These are phyloP conservation scores for Bisporella sp. DNA, from an alignment of 2,329 filamentous ascomycete species.

Conservation along the genomic window DNA sequence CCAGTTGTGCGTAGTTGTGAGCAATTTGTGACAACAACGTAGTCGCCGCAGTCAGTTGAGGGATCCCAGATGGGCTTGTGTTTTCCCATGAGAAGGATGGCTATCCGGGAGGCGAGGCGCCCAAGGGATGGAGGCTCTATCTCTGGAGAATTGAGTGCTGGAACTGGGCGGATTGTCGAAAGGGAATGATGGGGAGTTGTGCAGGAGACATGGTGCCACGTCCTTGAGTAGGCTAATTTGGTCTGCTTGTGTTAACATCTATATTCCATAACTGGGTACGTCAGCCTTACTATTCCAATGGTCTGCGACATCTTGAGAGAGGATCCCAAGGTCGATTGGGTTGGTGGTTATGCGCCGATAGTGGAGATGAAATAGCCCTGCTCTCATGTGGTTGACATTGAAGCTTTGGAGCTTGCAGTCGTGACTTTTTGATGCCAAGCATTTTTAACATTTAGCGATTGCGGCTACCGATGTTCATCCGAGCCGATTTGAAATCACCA, in stretches of 20 bases:
- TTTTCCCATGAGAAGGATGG: slow-evolving; percentile 90
- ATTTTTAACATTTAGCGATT: too few species aligned
- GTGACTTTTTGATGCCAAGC: too few species aligned
- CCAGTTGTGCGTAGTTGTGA: slow-evolving; percentile 81
- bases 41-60: slow-evolving; percentile 97
- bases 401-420: too few species aligned
- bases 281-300: slow-evolving; percentile 58
- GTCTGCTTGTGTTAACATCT: slow-evolving; percentile 49
- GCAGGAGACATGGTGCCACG: slow-evolving; percentile 84
- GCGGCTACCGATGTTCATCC: too few species aligned
- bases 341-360: too few species aligned
- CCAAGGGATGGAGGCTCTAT: slow-evolving; percentile 74
- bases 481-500: too few species aligned
- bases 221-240: slow-evolving; percentile 88
- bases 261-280: too few species aligned
- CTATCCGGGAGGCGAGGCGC: slow-evolving; percentile 82
- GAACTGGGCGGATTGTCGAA: slow-evolving; percentile 38
- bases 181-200: slow-evolving; percentile 57
- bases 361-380: too few species aligned
- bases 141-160: slow-evolving; percentile 28
- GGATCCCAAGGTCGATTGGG: slow-evolving; percentile 16
- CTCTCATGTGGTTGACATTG: too few species aligned
- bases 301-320: slow-evolving; percentile 63
- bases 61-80: slow-evolving; percentile 98
- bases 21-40: slow-evolving; percentile 91